These are phyloP conservation scores for Marsdenia floribunda DNA, from an alignment of 257 asterid species.

Conservation along the genomic window DNA sequence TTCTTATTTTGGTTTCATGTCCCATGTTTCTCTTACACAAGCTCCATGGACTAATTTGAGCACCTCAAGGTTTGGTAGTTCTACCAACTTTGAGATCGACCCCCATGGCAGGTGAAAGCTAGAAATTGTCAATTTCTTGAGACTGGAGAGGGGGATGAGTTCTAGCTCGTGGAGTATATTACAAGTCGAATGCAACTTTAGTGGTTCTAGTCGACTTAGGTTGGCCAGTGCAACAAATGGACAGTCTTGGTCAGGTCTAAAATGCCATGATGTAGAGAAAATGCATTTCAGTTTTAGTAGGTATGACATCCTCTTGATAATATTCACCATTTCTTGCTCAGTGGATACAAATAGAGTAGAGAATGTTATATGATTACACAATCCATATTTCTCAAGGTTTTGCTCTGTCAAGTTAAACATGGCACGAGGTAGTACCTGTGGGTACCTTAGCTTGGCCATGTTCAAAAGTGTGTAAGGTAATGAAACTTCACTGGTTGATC, in stretches of 20 bases:
- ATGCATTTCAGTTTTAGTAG: neutral
- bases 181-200: neutral
- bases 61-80: neutral
- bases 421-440: neutral
- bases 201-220: neutral
- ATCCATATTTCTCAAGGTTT: neutral
- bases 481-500: neutral
- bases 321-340: neutral
- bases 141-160: neutral
- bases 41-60: neutral
- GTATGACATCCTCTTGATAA: neutral
- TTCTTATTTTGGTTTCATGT: neutral
- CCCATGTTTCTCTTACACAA: neutral
- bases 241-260: too few relatives aligned
- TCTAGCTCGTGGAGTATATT: too few relatives aligned
- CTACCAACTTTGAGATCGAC: neutral
- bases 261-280: neutral
- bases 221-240: neutral
- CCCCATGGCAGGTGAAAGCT: constrained; percentile 5
- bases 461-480: constrained; percentile 6
- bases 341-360: neutral
- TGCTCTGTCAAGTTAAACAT: neutral
- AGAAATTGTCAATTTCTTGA: neutral
- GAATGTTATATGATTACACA: neutral
- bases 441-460: constrained; percentile 14